Evolutionary conservation across 352 stramenopile species (phyloP).

Genomic region (Pythium grandisporangium): DNA sequence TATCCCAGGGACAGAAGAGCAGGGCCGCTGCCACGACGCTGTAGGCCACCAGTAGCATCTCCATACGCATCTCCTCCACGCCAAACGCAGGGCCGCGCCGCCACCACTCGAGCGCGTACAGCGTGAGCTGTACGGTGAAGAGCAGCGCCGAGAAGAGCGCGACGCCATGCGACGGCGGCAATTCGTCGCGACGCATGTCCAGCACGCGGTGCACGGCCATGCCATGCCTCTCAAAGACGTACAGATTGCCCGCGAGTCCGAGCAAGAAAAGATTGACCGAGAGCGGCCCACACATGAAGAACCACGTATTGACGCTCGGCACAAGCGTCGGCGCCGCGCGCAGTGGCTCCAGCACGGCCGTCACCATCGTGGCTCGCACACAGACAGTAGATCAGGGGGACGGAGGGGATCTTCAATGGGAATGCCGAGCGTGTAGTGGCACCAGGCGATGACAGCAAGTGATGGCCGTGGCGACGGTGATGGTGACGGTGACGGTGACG

Average conservation of each 20-base stretch:
- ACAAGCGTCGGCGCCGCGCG: background rate
- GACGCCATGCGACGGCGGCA: slow-evolving; percentile 34
- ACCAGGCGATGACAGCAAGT: too few relatives aligned
- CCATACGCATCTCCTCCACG: slow-evolving; percentile 49
- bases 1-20: slow-evolving; percentile 54
- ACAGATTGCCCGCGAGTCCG: slow-evolving; percentile 51
- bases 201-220: slow-evolving; percentile 61
- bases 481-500: too few relatives aligned
- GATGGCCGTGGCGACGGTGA: too few relatives aligned
- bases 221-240: slow-evolving; percentile 43
- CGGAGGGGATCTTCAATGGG: too few relatives aligned
- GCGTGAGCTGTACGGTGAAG: slow-evolving; percentile 29
- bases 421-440: too few relatives aligned
- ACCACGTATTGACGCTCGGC: slow-evolving; percentile 45
- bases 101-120: slow-evolving; percentile 38
- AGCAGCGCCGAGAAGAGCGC: slow-evolving; percentile 25
- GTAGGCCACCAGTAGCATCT: slow-evolving; percentile 63
- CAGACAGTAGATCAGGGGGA: background rate
- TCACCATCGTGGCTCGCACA: slow-evolving; percentile 2
- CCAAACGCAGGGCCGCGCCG: slow-evolving; percentile 32
- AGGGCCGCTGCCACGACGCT: slow-evolving; percentile 25
- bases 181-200: slow-evolving; percentile 53
- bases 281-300: slow-evolving; percentile 73
- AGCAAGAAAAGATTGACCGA: slow-evolving; percentile 59
- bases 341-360: slow-evolving; percentile 3